phyloP scores from a whole-genome alignment of 1,139 yeast species.

The Protomyces inouyei region DNA sequence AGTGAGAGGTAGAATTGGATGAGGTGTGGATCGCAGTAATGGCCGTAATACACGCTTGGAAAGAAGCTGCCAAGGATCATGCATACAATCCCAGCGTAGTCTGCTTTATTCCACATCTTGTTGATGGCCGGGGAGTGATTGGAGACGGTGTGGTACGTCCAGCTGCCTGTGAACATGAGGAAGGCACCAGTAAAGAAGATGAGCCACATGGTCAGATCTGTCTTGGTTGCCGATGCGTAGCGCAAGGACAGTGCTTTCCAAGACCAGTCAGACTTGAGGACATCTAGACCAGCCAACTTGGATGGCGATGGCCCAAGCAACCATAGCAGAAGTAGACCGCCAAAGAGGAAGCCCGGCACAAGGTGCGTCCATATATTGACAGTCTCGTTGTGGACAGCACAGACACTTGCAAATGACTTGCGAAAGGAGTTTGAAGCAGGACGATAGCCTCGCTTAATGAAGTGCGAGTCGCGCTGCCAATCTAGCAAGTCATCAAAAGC shows the following conservation, averaged over 20 bases:
- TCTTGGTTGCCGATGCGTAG: slow-evolving; percentile 32
- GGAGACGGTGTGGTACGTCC: slow-evolving; percentile 71
- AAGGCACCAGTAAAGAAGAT: slow-evolving; percentile 51
- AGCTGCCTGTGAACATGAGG: slow-evolving; percentile 65
- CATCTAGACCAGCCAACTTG: background rate
- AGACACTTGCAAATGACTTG: slow-evolving; percentile 53
- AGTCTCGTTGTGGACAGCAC: slow-evolving; percentile 76
- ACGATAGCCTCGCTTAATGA: slow-evolving; percentile 70
- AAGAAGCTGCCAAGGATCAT: slow-evolving; percentile 70
- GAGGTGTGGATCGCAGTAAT: slow-evolving; percentile 48
- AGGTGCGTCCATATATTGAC: slow-evolving; percentile 77
- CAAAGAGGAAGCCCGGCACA: slow-evolving; percentile 50
- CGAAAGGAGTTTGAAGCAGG: slow-evolving; percentile 55
- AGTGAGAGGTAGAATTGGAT: slow-evolving; percentile 48
- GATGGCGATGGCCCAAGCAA: background rate
- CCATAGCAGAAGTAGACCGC: slow-evolving; percentile 23
- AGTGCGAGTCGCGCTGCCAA: slow-evolving; percentile 88
- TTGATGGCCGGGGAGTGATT: slow-evolving; percentile 64
- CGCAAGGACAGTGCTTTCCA: background rate
- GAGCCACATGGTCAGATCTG: slow-evolving; percentile 46
- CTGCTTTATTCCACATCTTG: slow-evolving; percentile 69
- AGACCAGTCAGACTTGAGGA: background rate
- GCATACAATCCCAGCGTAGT: slow-evolving; percentile 78
- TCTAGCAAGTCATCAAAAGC: slow-evolving; percentile 55
- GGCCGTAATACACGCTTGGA: slow-evolving; percentile 65